A percentile compares a stretch with the other conserved stretches of the same genome.
Conservation (phyloP, 2,329 filamentous ascomycete genomes). For the Neopestalotiopsis clavispora region DNA sequence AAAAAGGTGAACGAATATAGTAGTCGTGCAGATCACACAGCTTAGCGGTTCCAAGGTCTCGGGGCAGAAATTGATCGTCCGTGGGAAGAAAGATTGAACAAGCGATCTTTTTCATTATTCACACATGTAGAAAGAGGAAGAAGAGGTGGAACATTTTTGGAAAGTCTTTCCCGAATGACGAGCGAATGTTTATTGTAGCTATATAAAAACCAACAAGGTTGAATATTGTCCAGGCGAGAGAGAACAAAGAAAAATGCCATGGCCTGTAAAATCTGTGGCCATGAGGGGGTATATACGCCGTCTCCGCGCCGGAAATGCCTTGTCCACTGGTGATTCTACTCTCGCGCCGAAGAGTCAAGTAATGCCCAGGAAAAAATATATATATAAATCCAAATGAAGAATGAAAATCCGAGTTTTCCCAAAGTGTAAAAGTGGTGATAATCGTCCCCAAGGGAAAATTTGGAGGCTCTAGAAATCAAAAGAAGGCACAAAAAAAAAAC, state of each 20-base stretch:
- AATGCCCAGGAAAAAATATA: neutral
- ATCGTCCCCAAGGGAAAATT: neutral
- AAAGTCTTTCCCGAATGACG: neutral
- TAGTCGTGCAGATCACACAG: constrained; percentile 10
- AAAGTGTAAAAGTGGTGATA: neutral
- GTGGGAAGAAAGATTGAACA: neutral
- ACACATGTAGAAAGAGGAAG: neutral
- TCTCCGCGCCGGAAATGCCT: constrained; percentile 3
- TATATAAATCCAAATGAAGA: neutral
- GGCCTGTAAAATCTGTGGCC: neutral
- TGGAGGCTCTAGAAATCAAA: neutral
- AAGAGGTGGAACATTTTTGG: neutral
- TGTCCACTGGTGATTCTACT: neutral
- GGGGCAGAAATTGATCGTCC: neutral
- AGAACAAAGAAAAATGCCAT: constrained; percentile 3
- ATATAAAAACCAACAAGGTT: constrained; percentile 6
- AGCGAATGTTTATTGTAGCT: constrained; percentile 14
- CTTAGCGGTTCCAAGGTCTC: neutral
- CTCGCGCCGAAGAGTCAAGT: neutral
- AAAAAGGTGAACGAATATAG: neutral
- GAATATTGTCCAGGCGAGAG: neutral
- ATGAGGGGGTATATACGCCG: constrained; percentile 12
- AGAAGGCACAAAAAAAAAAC: too few species aligned
- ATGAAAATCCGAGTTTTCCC: neutral
- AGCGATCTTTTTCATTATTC: neutral